Conservation (phyloP, 352 stramenopile species). For the Chrysophaeum taylorii region DNA sequence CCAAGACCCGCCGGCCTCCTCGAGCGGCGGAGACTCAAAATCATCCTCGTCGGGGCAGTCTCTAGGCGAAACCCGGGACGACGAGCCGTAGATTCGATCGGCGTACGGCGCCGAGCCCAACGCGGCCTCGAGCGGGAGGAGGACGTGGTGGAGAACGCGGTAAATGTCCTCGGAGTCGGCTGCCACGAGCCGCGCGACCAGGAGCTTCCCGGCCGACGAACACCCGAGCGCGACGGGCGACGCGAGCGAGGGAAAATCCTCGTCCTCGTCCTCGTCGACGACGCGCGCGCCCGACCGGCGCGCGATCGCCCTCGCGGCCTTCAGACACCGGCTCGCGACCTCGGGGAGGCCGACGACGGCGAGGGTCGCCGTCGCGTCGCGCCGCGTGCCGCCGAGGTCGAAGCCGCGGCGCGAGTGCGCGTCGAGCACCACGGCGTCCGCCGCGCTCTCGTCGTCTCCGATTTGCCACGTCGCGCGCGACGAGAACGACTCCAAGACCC, state of each 20-base stretch:
- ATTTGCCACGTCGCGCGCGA: neutral
- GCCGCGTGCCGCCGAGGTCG: neutral
- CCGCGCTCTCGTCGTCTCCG: neutral
- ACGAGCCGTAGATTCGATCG: constrained; percentile 42
- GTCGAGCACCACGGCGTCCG: neutral
- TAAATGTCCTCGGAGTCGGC: constrained; percentile 50
- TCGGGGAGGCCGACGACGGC: neutral
- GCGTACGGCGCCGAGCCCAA: constrained; percentile 47
- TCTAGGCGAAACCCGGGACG: constrained; percentile 12
- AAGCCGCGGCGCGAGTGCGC: neutral
- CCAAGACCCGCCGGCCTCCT: neutral
- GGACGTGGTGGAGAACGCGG: constrained; percentile 40
- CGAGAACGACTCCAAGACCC: neutral
- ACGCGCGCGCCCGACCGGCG: neutral
- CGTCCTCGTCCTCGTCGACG: neutral
- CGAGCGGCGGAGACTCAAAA: neutral
- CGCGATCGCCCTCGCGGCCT: neutral
- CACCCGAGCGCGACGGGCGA: neutral
- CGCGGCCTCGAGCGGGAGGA: constrained; percentile 31
- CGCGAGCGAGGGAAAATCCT: neutral
- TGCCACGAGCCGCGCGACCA: constrained; percentile 35
- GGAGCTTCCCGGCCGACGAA: too few species aligned
- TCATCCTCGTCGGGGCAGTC: neutral
- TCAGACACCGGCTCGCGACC: neutral
- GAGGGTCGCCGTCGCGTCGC: neutral